Base-by-base conservation (phyloP, 2,329 filamentous ascomycete genomes). In the Fusarium sp. region DNA sequence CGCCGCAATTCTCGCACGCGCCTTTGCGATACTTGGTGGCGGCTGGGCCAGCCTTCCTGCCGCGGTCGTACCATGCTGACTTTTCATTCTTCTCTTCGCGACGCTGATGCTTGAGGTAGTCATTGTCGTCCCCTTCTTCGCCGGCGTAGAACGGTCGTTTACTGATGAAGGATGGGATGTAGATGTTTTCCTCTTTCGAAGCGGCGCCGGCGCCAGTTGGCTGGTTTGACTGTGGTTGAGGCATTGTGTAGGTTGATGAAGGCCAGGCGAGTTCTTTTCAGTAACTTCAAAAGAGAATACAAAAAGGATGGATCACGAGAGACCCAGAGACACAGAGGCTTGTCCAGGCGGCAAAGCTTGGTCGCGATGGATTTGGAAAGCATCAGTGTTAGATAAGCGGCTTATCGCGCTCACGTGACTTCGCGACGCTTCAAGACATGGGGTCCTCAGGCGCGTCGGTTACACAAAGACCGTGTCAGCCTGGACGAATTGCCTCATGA, bases 1-100 rank as follows among this genome's bases (percentile, higher is more conserved):
- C 92, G 78, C 96, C 96, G 85, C 96, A 99, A 84, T 99, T 99
- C 84, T 98, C 96, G 85, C 96, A 99, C 62, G 96, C 96, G 80
- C 97, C 96, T 85, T 98, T 99, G 75, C 97, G 94, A 81, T 94
- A 99, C 81, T 98, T 99, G 75, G 96, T 99, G 59, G 96, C 95
- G 1, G 95, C 95, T 5, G 94, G 94, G 0, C 94, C 95, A 12
- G 90, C 84, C 80, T 94, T 96, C 84, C 93, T 93, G 61, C 95
- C 95, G 49, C 96, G 92, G 70, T 97, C 94, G 84, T 98, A 97
- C 96, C 95, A 98, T 90, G 94, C 92, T 31, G 93, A 92, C 71
- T 92, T 89, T 64, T 92, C 89, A 55, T 92, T 90, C 75, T 93
- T 92, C 58, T 83, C 81, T 42, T 84, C 82, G 42, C 82, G 80